Conservation (phyloP, 2,329 filamentous ascomycete genomes). For the Cladobotryum protrusum region DNA sequence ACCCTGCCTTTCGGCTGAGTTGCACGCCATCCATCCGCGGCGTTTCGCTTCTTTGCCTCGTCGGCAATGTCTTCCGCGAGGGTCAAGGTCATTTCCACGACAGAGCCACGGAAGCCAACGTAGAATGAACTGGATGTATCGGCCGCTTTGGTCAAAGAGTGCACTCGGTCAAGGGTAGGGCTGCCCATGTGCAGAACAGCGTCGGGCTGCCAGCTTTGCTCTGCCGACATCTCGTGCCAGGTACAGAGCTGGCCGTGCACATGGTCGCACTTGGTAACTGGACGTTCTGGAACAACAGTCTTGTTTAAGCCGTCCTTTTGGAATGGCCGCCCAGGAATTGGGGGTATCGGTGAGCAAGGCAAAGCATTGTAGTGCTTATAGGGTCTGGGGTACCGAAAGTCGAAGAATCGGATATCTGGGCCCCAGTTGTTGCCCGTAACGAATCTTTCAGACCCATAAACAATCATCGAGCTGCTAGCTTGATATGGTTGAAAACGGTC, state of each 20-base stretch:
- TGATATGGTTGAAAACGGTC: slow-evolving; percentile 46
- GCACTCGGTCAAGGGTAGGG: slow-evolving; percentile 29
- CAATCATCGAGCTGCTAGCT: slow-evolving; percentile 40
- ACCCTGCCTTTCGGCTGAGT: slow-evolving; percentile 13
- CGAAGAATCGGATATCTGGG: slow-evolving; percentile 44
- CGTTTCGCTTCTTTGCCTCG: slow-evolving; percentile 9
- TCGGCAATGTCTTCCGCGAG: slow-evolving; percentile 19
- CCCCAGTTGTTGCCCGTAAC: slow-evolving; percentile 41
- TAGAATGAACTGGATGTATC: slow-evolving; percentile 44
- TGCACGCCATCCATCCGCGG: slow-evolving; percentile 21
- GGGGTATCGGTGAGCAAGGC: slow-evolving; percentile 31
- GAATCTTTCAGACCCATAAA: slow-evolving; percentile 46
- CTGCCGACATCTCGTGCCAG: slow-evolving; percentile 42
- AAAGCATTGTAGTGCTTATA: slow-evolving; percentile 45
- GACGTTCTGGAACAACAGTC: slow-evolving; percentile 25
- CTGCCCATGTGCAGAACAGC: slow-evolving; percentile 39
- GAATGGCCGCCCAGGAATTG: slow-evolving; percentile 2
- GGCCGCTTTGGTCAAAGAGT: slow-evolving; percentile 42
- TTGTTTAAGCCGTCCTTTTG: neutral
- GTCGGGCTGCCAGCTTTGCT: slow-evolving; percentile 44
- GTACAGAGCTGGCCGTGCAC: slow-evolving; percentile 29
- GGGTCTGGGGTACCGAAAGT: slow-evolving; percentile 44
- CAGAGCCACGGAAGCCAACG: slow-evolving; percentile 41
- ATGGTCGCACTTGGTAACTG: slow-evolving; percentile 32
- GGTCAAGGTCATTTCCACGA: slow-evolving; percentile 37